Conservation (phyloP, 345 rosid genomes). For the Cardiospermum halicacabum region DNA sequence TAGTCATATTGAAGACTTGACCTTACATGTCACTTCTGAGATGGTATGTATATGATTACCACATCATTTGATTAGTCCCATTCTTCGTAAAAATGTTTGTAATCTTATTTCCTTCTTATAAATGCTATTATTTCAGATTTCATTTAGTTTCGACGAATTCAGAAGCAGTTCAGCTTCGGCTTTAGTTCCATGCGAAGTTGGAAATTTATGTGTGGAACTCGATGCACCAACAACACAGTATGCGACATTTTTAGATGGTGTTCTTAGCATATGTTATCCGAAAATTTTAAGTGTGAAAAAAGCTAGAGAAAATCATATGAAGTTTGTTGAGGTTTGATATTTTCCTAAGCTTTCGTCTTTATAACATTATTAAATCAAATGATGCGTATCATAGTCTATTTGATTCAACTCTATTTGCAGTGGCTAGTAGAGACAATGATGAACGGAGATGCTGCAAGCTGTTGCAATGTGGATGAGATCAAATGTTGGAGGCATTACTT, state of each 20-base stretch:
- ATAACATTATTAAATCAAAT: no score
- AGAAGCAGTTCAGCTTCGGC: background rate
- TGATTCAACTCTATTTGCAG: background rate
- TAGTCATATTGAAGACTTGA: background rate
- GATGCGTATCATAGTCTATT: background rate
- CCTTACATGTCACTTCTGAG: background rate
- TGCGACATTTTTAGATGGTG: background rate
- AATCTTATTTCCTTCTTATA: background rate
- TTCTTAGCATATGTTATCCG: background rate
- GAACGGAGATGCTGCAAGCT: background rate
- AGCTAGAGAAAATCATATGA: background rate
- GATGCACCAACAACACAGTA: background rate
- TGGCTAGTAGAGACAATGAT: background rate
- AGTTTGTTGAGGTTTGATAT: background rate
- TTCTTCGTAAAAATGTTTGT: background rate
- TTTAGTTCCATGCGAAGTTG: background rate
- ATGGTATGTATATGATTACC: background rate
- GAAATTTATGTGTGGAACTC: background rate
- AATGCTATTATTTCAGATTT: background rate
- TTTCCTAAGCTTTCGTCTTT: background rate
- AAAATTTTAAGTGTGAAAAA: background rate
- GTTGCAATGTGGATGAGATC: background rate
- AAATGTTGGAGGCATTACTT: constrained; percentile 5
- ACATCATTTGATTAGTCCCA: background rate
- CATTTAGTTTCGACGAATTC: background rate